A percentile compares a stretch with the other conserved stretches of the same genome.
phyloP scores from a whole-genome alignment of 805 yeast genomes.

The Kodamaea fukazawae region DNA sequence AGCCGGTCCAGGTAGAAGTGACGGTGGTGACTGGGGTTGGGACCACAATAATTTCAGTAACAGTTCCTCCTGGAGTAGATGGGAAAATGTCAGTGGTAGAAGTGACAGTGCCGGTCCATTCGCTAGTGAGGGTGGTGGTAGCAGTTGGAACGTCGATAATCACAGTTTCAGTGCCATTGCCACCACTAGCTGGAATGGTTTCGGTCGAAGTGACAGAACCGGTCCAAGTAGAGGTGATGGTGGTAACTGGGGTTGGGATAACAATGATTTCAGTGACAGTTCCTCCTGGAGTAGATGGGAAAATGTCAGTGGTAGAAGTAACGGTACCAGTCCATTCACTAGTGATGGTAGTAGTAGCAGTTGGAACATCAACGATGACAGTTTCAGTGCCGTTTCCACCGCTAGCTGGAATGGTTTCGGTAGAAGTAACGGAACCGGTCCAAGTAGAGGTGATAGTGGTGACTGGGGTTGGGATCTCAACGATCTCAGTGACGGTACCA shows the following conservation, averaged over 20 bases:
- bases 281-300: conserved; percentile 8
- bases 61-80: conserved; percentile 5
- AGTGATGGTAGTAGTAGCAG: conserved; percentile 9
- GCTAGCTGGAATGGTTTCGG: conserved; percentile 10
- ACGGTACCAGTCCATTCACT: conserved; percentile 11
- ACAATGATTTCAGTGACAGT: conserved; percentile 24
- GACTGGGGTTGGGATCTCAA: conserved; percentile 19
- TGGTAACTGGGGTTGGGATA: conserved; percentile 17
- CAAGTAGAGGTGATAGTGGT: conserved; percentile 13
- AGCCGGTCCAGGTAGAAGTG: background rate
- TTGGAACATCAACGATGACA: conserved; percentile 14
- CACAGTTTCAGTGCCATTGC: conserved; percentile 13
- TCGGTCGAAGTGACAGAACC: conserved; percentile 11
- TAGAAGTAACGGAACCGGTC: conserved; percentile 12
- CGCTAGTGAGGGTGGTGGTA: conserved; percentile 7
- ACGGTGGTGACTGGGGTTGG: conserved; percentile 2
- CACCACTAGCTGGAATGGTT: conserved; percentile 9
- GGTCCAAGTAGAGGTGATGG: conserved; percentile 14
- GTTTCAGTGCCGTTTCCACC: conserved; percentile 12
- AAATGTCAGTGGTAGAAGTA: conserved; percentile 9
- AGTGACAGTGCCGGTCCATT: conserved; percentile 11
- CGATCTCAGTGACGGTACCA: conserved; percentile 22
- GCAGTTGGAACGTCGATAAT: conserved; percentile 14
- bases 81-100: conserved; percentile 7
- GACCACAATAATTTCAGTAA: conserved; percentile 8